Evolutionary conservation across 305 asterid species (phyloP).

Genomic region (Fraxinus platypoda): DNA sequence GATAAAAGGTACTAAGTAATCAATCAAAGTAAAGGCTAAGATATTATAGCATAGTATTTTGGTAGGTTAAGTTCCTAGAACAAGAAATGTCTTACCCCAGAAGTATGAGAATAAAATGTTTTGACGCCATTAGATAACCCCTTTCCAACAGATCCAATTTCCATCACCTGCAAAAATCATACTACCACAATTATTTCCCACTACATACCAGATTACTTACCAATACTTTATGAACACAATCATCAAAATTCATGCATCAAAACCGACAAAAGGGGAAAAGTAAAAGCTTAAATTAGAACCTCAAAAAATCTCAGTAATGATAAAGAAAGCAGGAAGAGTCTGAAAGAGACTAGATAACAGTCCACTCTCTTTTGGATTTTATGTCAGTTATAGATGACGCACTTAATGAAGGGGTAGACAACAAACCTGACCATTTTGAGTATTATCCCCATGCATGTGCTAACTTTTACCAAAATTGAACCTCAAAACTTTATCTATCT

Average conservation of each 20-base stretch:
- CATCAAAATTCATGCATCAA: neutral
- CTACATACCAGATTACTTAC: neutral
- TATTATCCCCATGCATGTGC: conserved; percentile 1
- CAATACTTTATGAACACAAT: neutral
- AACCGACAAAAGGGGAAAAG: neutral
- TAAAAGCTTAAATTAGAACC: neutral
- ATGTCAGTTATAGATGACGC: neutral
- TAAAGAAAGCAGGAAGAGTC: conserved; percentile 1
- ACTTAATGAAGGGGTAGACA: neutral
- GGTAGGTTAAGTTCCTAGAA: conserved; percentile 23
- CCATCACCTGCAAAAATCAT: conserved; percentile 61
- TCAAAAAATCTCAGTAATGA: neutral
- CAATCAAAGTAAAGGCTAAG: neutral
- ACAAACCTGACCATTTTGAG: neutral
- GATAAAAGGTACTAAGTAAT: neutral
- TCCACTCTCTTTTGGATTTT: conserved; percentile 2
- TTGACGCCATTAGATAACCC: conserved; percentile 52
- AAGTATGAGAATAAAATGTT: conserved; percentile 69
- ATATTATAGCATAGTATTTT: neutral
- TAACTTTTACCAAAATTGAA: neutral
- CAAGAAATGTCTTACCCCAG: conserved; percentile 58
- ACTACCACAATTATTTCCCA: neutral
- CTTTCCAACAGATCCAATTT: conserved; percentile 97
- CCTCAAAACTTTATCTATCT: conserved; percentile 14
- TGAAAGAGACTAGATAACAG: neutral